Evolutionary conservation across 2,329 filamentous ascomycete genomes (phyloP), one percentile per base, ranked within the genome.

Genomic region (Geosmithia morbida): DNA sequence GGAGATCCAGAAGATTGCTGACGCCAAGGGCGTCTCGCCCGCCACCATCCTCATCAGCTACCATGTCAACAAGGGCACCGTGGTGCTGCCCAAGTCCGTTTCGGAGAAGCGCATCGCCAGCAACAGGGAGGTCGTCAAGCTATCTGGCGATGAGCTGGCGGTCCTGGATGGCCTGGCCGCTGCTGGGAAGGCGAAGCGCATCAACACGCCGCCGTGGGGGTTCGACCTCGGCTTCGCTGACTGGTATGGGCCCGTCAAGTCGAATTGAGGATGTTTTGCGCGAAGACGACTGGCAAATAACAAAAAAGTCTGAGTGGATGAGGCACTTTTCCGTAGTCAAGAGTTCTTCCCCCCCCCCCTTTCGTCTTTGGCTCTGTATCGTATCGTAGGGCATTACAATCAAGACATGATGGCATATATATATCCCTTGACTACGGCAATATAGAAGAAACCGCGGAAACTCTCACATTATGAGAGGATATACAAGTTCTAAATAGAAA

Each of bases 1-100:
- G 41, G 70, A 41, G 39, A 41, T 41, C 18, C 39, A 41, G 39
- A 18, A 41, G 18, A 41, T 41, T 18, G 39, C 39, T 6, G 18
- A 41, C 16, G 41, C 68, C 26, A 65, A 68, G 51, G 59, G 66
- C 47, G 56, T 69, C 2, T 63, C 60, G 26, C 37, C 58, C 11
- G 57, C 60, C 44, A 63, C 66, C 8, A 72, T 68, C 5, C 64
- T 66, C 47, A 52, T 74, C 16, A 58, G 73, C 19, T 65, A 68
- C 47, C 68, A 77, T 44, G 61, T 83, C 45, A 70, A 72, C 51
- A 70, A 79, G 49, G 79, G 79, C 49, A 81, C 80, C 57, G 72
- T 77, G 41, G 79, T 83, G 45, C 66, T 84, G 52, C 79, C 79
- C 53, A 84, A 84, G 74, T 81, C 76, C 63, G 77, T 77, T 45